Conservation (phyloP, 1,284 basidiomycete genomes). For the Tilletia indica region DNA sequence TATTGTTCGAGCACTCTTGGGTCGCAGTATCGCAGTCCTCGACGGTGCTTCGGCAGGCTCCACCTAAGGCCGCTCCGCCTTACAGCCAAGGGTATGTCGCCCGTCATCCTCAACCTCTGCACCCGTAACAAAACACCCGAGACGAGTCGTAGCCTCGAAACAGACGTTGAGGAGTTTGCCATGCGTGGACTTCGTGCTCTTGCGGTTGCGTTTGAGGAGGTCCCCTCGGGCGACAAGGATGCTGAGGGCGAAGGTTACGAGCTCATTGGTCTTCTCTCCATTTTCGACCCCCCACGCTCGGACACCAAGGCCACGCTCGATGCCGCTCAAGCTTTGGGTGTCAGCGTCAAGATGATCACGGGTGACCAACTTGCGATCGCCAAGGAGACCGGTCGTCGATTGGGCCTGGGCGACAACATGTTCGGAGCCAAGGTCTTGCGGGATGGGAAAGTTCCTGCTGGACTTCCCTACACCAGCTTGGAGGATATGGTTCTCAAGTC, state of each 20-base stretch:
- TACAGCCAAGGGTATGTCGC: slow-evolving; percentile 87
- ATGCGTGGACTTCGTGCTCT: slow-evolving; percentile 94
- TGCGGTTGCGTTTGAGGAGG: slow-evolving; percentile 90
- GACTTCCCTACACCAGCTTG: slow-evolving; percentile 69
- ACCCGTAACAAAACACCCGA: slow-evolving; percentile 92
- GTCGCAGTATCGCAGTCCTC: no score
- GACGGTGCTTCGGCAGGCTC: no score
- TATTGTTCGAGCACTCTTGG: no score
- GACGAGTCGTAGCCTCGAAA: slow-evolving; percentile 84
- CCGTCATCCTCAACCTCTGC: slow-evolving; percentile 80
- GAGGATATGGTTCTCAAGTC: slow-evolving; percentile 88
- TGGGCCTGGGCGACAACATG: slow-evolving; percentile 94
- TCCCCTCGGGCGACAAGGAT: slow-evolving; percentile 71
- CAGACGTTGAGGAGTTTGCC: slow-evolving; percentile 92
- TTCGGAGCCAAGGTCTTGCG: slow-evolving; percentile 71
- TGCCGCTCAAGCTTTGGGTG: slow-evolving; percentile 90
- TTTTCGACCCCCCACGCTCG: slow-evolving; percentile 95
- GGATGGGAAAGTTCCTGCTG: slow-evolving; percentile 83
- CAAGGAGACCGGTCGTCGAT: slow-evolving; percentile 97
- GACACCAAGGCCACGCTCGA: slow-evolving; percentile 99
- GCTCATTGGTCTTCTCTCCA: slow-evolving; percentile 91
- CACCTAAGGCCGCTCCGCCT: no score
- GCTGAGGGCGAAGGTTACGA: slow-evolving; percentile 92
- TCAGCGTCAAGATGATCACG: slow-evolving; percentile 99
- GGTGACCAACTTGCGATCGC: slow-evolving; percentile 99